These are phyloP conservation scores for Colletotrichum magnum DNA, from an alignment of 2,329 filamentous ascomycete genomes.

Conservation along the genomic window DNA sequence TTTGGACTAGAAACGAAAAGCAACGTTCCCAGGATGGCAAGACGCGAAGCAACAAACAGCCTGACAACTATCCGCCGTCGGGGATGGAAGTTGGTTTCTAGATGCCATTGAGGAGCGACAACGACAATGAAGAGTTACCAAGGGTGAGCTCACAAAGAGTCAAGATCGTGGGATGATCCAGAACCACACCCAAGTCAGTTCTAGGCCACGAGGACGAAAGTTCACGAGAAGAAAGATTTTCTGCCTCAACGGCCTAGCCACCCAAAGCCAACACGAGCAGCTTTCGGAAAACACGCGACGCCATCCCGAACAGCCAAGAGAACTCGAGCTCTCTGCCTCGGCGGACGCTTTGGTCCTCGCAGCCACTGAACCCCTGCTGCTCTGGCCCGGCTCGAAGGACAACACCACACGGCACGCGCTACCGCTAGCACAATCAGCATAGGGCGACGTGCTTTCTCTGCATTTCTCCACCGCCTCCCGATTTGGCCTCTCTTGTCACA, in stretches of 20 bases:
- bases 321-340: neutral
- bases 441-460: neutral
- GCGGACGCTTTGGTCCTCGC: neutral
- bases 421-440: neutral
- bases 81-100: no score
- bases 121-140: no score
- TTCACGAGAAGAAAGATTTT: neutral
- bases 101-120: no score
- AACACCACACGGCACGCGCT: slow-evolving; percentile 3
- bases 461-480: neutral
- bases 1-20: no score
- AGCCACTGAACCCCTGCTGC: neutral
- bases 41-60: no score
- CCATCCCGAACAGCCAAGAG: slow-evolving; percentile 18
- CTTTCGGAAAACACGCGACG: neutral
- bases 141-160: neutral
- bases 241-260: neutral
- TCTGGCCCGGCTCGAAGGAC: neutral
- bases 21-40: no score
- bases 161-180: neutral
- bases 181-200: neutral
- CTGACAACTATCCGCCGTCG: no score
- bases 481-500: no score
- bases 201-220: neutral
- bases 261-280: neutral